Evolutionary conservation across 768 basidiomycete species (phyloP), one percentile per base, ranked within the genome.

Genomic region (Tephrocybe sp.): DNA sequence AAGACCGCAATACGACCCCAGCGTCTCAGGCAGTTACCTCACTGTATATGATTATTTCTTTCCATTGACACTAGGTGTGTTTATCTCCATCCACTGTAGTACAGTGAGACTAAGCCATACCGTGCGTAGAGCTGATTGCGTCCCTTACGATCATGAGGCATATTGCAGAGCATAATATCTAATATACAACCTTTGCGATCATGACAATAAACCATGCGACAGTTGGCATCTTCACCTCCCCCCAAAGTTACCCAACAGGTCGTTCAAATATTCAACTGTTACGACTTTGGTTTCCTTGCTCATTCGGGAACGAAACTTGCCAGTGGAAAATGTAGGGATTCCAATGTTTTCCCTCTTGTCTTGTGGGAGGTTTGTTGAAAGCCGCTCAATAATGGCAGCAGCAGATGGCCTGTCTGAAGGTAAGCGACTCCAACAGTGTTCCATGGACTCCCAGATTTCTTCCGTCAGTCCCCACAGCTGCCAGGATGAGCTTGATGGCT

Each of bases 31-130:
- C 30, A 49, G 42, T 21, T 54, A 54, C 36, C 53, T 54, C 11
- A 54, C 53, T 15, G 34, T 54, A 27, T 54, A 49, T 25, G 31
- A n/a, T n/a, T n/a, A 54, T 15, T 54, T 49, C 34, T 54, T 49
- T 22, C 48, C 30, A 36, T 18, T 54, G 24, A 49, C 53, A 29
- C 33, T 54, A 15, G 48, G 53, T 54, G 25, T 7, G 12, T 30
- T 39, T 15, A 7, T 6, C 29, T 30, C 12, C n/a, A n/a, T 30
- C 29, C 29, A 30, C 29, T 12, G 29, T 30, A 7, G n/a, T n/a
- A n/a, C n/a, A n/a, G n/a, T n/a, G n/a, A 7, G 29, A n/a, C 5
- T 36, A n/a, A 11, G 6, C 4, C 5, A 5, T 36, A 5, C 15
- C 34, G 34, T 36, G 5, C 21, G 13, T 21, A 53, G 46, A 53